Evolutionary conservation across 306 rosid genomes (phyloP).

Genomic region (Clitoria ternatea): DNA sequence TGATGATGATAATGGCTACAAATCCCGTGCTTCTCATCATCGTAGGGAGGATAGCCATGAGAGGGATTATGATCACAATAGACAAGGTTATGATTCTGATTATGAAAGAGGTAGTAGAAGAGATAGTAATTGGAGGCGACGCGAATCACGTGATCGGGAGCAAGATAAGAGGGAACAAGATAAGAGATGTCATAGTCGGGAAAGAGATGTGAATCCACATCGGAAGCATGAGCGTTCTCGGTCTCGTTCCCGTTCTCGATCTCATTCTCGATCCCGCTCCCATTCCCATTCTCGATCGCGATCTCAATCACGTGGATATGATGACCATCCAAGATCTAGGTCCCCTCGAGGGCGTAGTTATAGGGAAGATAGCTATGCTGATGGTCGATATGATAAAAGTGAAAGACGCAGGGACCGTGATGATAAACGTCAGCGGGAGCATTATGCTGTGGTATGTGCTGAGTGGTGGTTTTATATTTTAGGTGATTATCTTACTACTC

Average conservation of each 20-base stretch:
- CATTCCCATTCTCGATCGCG: constrained; percentile 50
- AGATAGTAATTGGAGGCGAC: constrained; percentile 76
- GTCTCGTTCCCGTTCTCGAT: constrained; percentile 41
- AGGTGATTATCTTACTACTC: constrained; percentile 17
- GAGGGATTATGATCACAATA: constrained; percentile 68
- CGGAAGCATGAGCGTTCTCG: constrained; percentile 62
- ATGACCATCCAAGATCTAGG: constrained; percentile 73
- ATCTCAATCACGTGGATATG: constrained; percentile 78
- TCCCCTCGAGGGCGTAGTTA: constrained; percentile 85
- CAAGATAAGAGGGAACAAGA: constrained; percentile 77
- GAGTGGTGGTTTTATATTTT: constrained; percentile 2
- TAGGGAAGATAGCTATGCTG: constrained; percentile 79
- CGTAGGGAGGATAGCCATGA: constrained; percentile 85
- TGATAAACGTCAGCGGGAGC: constrained; percentile 69
- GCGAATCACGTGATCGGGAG: constrained; percentile 70
- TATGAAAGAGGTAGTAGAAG: constrained; percentile 74
- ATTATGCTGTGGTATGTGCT: constrained; percentile 68
- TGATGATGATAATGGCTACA: constrained; percentile 79
- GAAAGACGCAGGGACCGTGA: constrained; percentile 83
- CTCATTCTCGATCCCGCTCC: constrained; percentile 12
- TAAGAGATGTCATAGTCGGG: constrained; percentile 61
- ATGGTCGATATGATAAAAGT: constrained; percentile 62
- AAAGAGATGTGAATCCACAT: constrained; percentile 71
- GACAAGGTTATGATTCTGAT: constrained; percentile 90
- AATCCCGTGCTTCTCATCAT: constrained; percentile 57